phyloP scores from a whole-genome alignment of 1,284 basidiomycete genomes.

The Cutaneotrichosporon arboriforme region DNA sequence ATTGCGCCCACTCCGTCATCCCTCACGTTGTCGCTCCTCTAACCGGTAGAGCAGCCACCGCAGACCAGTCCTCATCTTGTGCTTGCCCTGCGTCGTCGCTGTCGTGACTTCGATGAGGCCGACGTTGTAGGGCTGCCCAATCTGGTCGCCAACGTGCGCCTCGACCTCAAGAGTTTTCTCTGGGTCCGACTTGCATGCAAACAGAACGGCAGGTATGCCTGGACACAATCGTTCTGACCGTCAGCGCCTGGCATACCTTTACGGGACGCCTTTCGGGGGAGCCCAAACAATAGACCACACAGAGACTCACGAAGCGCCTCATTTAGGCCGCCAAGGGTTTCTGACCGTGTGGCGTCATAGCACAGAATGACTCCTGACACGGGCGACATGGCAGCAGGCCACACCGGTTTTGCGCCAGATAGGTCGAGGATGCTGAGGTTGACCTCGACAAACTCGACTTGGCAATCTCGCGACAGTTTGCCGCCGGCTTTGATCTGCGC shows the following conservation, averaged over 20 bases:
- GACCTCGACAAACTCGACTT: constrained; percentile 43
- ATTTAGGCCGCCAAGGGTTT: constrained; percentile 31
- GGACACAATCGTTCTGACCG: constrained; percentile 22
- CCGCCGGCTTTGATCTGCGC: constrained; percentile 38
- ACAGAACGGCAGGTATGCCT: constrained; percentile 36
- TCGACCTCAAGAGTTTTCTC: constrained; percentile 28
- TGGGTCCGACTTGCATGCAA: constrained; percentile 47
- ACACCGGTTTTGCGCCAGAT: constrained; percentile 13
- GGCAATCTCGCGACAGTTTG: constrained; percentile 27
- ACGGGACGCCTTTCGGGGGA: background rate
- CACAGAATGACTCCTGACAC: constrained; percentile 43
- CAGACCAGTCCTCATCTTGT: constrained; percentile 46
- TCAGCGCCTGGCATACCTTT: too few species aligned
- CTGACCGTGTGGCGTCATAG: constrained; percentile 39
- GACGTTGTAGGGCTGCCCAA: constrained; percentile 45
- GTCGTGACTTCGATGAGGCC: constrained; percentile 46
- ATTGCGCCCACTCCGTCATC: too few species aligned
- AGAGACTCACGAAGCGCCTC: constrained; percentile 36
- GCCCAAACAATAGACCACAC: background rate
- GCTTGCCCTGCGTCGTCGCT: constrained; percentile 36
- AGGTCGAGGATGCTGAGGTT: constrained; percentile 27
- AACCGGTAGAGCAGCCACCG: constrained; percentile 44
- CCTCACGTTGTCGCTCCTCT: constrained; percentile 39
- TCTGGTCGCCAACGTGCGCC: constrained; percentile 38
- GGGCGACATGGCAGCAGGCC: constrained; percentile 27